Base-by-base conservation (phyloP, 345 rosid species). In the Camelina laxa region DNA sequence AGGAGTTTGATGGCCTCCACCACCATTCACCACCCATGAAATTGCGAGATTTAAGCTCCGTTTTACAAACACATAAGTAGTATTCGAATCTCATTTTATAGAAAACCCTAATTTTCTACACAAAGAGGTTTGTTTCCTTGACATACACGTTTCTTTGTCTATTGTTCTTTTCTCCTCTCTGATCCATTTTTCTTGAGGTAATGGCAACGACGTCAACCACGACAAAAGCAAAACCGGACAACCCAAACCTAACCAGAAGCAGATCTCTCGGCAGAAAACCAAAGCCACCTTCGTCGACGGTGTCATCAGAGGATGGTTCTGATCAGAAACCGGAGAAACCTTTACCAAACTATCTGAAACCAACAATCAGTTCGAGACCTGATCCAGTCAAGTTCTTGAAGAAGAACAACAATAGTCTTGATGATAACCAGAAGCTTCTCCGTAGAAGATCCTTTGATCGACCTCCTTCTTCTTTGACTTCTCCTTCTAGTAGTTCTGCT, bases 361-460 rank as follows among this genome's bases (percentile, higher is more conserved):
- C 96, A 12, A 89, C 96, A 1, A 9, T 77, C 17, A 82, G 85
- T 73, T 86, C 93, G 22, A 80, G 83, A 67, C 39, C 75, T 1
- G 91, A 85, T 17, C 45, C 85, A 11, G 47, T 50, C 42, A 88
- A 79, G 36, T 58, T 24, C 24, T 45, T 38, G 9, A 84, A 82
- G 82, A 90, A 85, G 72, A 67, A 48, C 19, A 71, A 49, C 49
- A 62, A 44, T 65, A 78, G 21, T 67, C 16, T 73, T 20, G 84
- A 65, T 16, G 86, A 82, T 41, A 69, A 35, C 79, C 81, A 61
- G 72, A 83, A 76, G 70, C 82, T 80, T 79, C 78, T 80, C 1
- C 81, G 96, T 60, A 82, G 97, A 82, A 85, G 92, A 81, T 93
- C 98, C 9, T 85, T 89, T n/a, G 98, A 93, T 77, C 82, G 77